phyloP scores from a whole-genome alignment of 805 yeast genomes.

The Myxozyma vanderwaltii region DNA sequence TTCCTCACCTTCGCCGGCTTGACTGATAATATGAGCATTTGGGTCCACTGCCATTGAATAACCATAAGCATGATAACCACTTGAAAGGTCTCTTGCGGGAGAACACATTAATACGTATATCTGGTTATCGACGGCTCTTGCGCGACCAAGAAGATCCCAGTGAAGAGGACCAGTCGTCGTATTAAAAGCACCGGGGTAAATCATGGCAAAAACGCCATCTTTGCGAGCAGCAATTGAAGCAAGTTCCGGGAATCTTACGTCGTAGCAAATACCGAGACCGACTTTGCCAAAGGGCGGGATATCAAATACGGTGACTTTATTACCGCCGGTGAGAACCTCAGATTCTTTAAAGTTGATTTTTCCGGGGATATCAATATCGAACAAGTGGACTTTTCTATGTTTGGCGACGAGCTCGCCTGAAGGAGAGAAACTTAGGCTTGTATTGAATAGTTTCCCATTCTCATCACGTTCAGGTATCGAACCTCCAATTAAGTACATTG shows the following conservation, averaged over 20 bases:
- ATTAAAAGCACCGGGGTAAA: constrained; percentile 93
- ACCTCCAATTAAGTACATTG: constrained; percentile 79
- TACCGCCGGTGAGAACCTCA: constrained; percentile 72
- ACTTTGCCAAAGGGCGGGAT: constrained; percentile 65
- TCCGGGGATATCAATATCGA: constrained; percentile 89
- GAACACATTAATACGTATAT: constrained; percentile 86
- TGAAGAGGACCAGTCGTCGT: constrained; percentile 88
- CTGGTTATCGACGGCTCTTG: constrained; percentile 89
- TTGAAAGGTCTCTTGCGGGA: constrained; percentile 89
- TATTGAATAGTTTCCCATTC: constrained; percentile 63
- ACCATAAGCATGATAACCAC: constrained; percentile 83
- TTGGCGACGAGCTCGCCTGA: constrained; percentile 77
- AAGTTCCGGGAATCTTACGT: constrained; percentile 82
- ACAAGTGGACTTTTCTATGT: constrained; percentile 88
- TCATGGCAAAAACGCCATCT: constrained; percentile 74
- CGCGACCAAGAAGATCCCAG: constrained; percentile 77
- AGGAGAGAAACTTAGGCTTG: constrained; percentile 71
- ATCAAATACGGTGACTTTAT: constrained; percentile 75
- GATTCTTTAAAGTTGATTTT: constrained; percentile 89
- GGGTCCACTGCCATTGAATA: constrained; percentile 88
- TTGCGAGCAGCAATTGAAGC: constrained; percentile 63
- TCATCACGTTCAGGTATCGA: constrained; percentile 81
- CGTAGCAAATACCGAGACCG: constrained; percentile 85
- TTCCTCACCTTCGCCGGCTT: constrained; percentile 79
- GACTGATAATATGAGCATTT: constrained; percentile 78